Evolutionary conservation across 2,329 filamentous ascomycete genomes (phyloP).

Genomic region (Cordyceps cateniannulata): DNA sequence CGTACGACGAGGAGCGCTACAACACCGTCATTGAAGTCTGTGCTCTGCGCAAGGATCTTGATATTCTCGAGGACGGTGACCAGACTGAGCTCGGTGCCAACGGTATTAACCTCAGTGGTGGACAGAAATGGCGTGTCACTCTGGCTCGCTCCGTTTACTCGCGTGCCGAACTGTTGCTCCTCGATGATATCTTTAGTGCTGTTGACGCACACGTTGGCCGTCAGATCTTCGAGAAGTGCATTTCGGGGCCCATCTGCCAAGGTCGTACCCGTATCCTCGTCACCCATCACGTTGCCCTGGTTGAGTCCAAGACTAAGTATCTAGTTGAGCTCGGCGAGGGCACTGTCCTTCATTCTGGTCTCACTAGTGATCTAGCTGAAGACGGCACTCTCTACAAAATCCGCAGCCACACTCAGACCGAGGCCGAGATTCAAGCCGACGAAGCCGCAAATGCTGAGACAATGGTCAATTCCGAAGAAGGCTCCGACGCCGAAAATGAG

Average conservation of each 20-base stretch:
- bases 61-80: constrained; percentile 71
- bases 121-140: constrained; percentile 76
- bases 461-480: constrained; percentile 49
- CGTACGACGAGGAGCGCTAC: constrained; percentile 63
- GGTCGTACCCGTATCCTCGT: constrained; percentile 71
- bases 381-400: constrained; percentile 51
- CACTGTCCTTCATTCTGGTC: constrained; percentile 55
- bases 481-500: constrained; percentile 34
- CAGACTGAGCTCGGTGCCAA: constrained; percentile 77
- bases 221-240: constrained; percentile 70
- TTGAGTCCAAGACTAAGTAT: constrained; percentile 65
- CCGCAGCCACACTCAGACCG: constrained; percentile 46
- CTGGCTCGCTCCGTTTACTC: constrained; percentile 77
- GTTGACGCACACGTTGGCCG: constrained; percentile 77
- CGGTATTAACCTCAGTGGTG: constrained; percentile 77
- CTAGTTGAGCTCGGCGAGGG: constrained; percentile 68
- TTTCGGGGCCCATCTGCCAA: constrained; percentile 62
- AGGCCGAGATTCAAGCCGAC: constrained; percentile 41
- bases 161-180: constrained; percentile 64
- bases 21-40: constrained; percentile 64
- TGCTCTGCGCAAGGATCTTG: constrained; percentile 67
- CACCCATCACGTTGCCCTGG: constrained; percentile 71
- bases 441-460: constrained; percentile 37
- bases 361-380: constrained; percentile 56
- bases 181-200: constrained; percentile 81